These are phyloP conservation scores for Naganishia onofrii DNA, from an alignment of 768 basidiomycete species.

Conservation along the genomic window DNA sequence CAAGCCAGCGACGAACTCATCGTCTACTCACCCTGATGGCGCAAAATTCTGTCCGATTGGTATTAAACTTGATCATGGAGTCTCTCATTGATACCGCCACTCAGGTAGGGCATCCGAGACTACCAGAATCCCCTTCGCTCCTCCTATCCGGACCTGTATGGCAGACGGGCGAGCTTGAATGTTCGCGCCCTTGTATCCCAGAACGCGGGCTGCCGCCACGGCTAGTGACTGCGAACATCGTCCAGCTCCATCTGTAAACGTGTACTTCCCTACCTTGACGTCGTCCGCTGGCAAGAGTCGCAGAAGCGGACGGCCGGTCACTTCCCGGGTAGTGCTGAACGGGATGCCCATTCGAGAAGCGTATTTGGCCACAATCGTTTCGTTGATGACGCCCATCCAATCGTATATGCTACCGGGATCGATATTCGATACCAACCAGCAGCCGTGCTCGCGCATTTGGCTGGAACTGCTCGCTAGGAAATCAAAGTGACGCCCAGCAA, in stretches of 20 bases:
- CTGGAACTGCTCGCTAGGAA: slow-evolving; percentile 49
- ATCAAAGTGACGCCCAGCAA: slow-evolving; percentile 42
- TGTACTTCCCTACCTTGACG: neutral
- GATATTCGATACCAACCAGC: slow-evolving; percentile 48
- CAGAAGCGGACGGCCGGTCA: neutral
- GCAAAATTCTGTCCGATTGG: slow-evolving; percentile 40
- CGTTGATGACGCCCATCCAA: slow-evolving; percentile 48
- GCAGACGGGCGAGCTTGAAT: slow-evolving; percentile 44
- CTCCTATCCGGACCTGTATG: slow-evolving; percentile 49
- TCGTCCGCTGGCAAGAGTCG: neutral
- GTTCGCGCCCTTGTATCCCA: slow-evolving; percentile 38
- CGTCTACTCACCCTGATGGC: slow-evolving; percentile 45
- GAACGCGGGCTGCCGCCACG: slow-evolving; percentile 38
- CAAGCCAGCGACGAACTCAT: neutral
- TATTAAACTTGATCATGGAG: slow-evolving; percentile 46
- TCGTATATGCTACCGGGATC: slow-evolving; percentile 26
- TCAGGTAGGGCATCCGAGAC: slow-evolving; percentile 38
- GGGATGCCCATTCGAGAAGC: slow-evolving; percentile 11
- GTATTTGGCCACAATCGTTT: slow-evolving; percentile 35
- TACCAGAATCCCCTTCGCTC: slow-evolving; percentile 48
- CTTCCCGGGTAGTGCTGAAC: slow-evolving; percentile 48
- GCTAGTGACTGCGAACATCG: slow-evolving; percentile 43
- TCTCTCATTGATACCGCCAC: slow-evolving; percentile 40
- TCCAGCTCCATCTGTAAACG: slow-evolving; percentile 50
- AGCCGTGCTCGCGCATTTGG: slow-evolving; percentile 49